Base-by-base conservation (phyloP, 2,329 filamentous ascomycete genomes). In the Akanthomyces dipterigenus region DNA sequence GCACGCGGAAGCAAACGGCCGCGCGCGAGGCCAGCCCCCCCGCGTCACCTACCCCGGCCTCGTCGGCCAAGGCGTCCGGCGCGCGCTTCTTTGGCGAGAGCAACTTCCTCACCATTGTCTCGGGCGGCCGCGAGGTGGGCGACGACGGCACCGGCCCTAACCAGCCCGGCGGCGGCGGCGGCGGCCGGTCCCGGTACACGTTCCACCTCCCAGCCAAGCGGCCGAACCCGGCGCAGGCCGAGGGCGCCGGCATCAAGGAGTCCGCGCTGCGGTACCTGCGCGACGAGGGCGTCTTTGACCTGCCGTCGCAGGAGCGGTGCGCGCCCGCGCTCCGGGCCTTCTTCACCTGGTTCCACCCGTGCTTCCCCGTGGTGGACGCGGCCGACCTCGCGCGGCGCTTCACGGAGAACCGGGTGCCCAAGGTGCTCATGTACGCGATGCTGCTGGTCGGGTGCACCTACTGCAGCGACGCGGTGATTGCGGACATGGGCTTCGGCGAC, bases 281-380 rank as follows among this genome's bases (percentile, higher is more conserved):
- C 14, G 76, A 78, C 38, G 75, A 79, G 49, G 70, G 71, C 7
- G 72, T 70, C 14, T 76, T 83, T 46, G 74, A 75, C 0, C 77
- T 82, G 26, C 81, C 81, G 0, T 72, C 77, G 2, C 64, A 70
- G 16, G 67, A 73, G 2, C 72, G 77, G 20, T 77, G 77, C 46
- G 70, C 78, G 4, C 73, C 73, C 1, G 71, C 81, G 0, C 66
- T 84, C 0, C 70, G 76, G 20, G 80, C 81, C 0, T 85, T 83
- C 69, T 84, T 85, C 60, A 71, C 74, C 24, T 82, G 80, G 77
- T 84, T 83, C 57, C 82, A 85, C 64, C 80, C 82, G 0, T 80
- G 79, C 59, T 85, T 83, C 53, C 80, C 82, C 0, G 75, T 85
- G 14, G 65, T 85, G 0, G 80, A 84, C 64, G 75, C 79, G 4